phyloP scores from a whole-genome alignment of 2,329 filamentous ascomycete species.

The Aspergillus intermedius region DNA sequence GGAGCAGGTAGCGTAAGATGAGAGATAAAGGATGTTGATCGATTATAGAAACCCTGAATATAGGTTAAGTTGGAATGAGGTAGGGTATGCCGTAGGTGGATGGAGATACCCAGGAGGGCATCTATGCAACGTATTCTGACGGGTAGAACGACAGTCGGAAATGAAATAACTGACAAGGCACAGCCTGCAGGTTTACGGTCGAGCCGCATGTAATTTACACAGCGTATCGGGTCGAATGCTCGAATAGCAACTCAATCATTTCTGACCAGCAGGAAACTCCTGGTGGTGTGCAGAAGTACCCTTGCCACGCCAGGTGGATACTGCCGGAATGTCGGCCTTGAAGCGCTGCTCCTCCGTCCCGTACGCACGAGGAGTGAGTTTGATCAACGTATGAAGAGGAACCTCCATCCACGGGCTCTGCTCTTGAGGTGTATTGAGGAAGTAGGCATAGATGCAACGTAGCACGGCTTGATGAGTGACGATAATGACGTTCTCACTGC shows the following conservation, averaged over 20 bases:
- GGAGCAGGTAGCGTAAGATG: not conserved
- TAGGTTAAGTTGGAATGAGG: not conserved
- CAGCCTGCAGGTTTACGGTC: constrained; percentile 5
- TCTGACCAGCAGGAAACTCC: constrained; percentile 24
- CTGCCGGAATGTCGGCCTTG: constrained; percentile 86
- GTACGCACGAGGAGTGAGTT: constrained; percentile 90
- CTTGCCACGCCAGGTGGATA: constrained; percentile 93
- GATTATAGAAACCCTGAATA: not conserved
- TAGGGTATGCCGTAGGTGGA: not conserved
- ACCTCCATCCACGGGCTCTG: constrained; percentile 98
- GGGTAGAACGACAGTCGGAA: not conserved
- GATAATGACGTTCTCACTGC: constrained; percentile 93
- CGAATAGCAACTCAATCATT: constrained; percentile 1
- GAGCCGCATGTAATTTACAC: not conserved
- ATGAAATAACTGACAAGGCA: constrained; percentile 3
- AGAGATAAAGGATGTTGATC: not conserved
- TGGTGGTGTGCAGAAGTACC: constrained; percentile 88
- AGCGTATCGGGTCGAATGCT: not conserved
- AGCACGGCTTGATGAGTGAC: constrained; percentile 96
- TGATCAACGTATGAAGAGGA: constrained; percentile 91
- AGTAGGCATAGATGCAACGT: constrained; percentile 96
- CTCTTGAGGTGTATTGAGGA: constrained; percentile 93
- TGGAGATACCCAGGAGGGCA: not conserved
- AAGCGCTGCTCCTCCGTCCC: constrained; percentile 84
- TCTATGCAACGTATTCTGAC: not conserved